A percentile compares a stretch with the other conserved stretches of the same genome.
phyloP scores from a whole-genome alignment of 371 early-diverging fungal genomes.

The Apophysomyces trapeziformis region DNA sequence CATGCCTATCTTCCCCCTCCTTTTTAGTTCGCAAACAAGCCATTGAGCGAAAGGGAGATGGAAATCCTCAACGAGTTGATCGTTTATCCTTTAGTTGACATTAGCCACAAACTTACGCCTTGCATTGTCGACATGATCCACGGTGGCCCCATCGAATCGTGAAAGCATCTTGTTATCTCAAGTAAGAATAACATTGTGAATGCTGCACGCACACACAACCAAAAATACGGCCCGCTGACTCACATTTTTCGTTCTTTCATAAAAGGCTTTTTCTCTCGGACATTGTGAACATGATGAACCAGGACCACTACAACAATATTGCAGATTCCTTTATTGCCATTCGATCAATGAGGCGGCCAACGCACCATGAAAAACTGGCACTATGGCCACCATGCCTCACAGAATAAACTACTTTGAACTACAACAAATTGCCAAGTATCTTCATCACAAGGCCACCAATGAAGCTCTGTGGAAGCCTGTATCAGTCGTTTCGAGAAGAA shows the following conservation, averaged over 20 bases:
- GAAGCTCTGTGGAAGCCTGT: constrained; percentile 11
- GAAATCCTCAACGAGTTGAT: constrained; percentile 8
- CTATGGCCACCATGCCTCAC: no score
- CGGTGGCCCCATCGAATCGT: constrained; percentile 6
- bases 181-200: constrained; percentile 10
- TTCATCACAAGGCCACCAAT: constrained; percentile 12
- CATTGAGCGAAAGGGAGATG: constrained; percentile 6
- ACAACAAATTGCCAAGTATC: constrained; percentile 7
- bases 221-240: constrained; percentile 7
- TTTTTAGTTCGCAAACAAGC: constrained; percentile 9
- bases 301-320: constrained; percentile 9
- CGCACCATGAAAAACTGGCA: no score
- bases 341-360: no score
- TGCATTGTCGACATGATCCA: constrained; percentile 6
- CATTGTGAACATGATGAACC: constrained; percentile 12
- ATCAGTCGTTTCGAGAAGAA: constrained; percentile 9
- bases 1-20: constrained; percentile 5
- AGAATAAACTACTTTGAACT: no score
- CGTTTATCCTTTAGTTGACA: not conserved
- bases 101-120: constrained; percentile 4
- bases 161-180: constrained; percentile 6
- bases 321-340: no score
- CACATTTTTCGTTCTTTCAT: not conserved
- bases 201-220: constrained; percentile 10
- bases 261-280: constrained; percentile 4